Conservation (phyloP, 805 yeast genomes). For the Wickerhamiella occidentalis region DNA sequence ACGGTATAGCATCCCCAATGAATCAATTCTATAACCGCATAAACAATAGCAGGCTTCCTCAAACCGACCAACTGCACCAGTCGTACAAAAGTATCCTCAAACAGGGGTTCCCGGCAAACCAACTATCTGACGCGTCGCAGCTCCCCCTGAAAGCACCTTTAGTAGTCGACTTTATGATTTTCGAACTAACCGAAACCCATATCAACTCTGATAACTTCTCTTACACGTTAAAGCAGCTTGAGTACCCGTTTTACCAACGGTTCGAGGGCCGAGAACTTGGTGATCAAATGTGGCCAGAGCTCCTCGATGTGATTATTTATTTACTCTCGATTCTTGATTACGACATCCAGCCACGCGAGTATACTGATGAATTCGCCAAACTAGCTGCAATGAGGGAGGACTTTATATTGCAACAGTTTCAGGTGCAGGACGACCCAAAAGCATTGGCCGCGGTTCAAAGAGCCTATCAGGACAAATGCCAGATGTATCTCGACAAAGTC, state of each 20-base stretch:
- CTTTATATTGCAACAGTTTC: neutral
- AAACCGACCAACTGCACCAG: neutral
- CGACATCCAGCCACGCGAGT: neutral
- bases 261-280: neutral
- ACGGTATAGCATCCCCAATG: too few relatives aligned
- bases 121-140: neutral
- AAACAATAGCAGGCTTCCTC: neutral
- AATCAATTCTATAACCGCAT: neutral
- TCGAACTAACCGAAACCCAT: neutral
- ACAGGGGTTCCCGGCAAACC: neutral
- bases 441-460: neutral
- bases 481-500: neutral
- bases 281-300: neutral
- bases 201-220: neutral
- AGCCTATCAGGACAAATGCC: neutral
- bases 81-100: neutral
- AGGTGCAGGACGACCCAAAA: neutral
- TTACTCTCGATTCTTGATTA: neutral
- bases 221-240: neutral
- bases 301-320: neutral
- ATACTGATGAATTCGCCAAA: neutral
- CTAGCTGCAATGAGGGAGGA: neutral
- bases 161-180: neutral
- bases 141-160: neutral
- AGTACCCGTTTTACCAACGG: neutral